Base-by-base conservation (phyloP, 2,329 filamentous ascomycete species). In the Cryoendolithus antarcticus region DNA sequence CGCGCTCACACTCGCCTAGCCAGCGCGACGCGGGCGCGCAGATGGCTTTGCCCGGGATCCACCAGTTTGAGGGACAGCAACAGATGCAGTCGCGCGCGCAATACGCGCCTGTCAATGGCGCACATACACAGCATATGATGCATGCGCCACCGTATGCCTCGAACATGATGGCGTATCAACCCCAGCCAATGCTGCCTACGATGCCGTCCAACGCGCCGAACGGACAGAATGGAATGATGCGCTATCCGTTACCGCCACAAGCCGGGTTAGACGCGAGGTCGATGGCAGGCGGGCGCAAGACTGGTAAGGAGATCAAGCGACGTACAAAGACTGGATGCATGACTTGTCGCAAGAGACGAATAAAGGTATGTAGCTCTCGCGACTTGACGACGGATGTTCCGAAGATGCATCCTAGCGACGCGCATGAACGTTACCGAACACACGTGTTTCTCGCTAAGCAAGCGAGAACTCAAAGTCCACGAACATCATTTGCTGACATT, bases 301-400 rank as follows among this genome's bases (percentile, higher is more conserved):
- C 75, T 61, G 24, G 24, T 8, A 78, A 82, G 63, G 79, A 85
- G 62, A 82, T 84, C 58, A 84, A 84, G 65, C 70, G 80, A 49
- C 70, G 80, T 56, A 84, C 80, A 29, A 59, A 59, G 48, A 56
- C 56, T 9, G 56, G 56, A n/a, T 84, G 80, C 61, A 44, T 70
- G 59, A 70, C 66, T 13, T 70, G 66, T 63, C 62, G 66, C 47
- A 70, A 69, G 50, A 68, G 80, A 51, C 69, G 80, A 64, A 84
- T 84, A 61, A 84, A 84, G 77, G 80, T 83, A 39, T 61, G 72
- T 64, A 27, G 24, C 24, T 27, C 24, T 27, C 24, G 24, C 35
- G 36, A 38, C 31, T 37, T 30, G 42, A 39, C 34, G 41, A 37
- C 40, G 35, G 41, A 27, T 27, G 24, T 27, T 27, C 24, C 24